Percentiles rank a stretch among this genome's conserved stretches.
These are phyloP conservation scores for Umbelopsis sp. DNA, from an alignment of 192 early-diverging fungal genomes.

Conservation along the genomic window DNA sequence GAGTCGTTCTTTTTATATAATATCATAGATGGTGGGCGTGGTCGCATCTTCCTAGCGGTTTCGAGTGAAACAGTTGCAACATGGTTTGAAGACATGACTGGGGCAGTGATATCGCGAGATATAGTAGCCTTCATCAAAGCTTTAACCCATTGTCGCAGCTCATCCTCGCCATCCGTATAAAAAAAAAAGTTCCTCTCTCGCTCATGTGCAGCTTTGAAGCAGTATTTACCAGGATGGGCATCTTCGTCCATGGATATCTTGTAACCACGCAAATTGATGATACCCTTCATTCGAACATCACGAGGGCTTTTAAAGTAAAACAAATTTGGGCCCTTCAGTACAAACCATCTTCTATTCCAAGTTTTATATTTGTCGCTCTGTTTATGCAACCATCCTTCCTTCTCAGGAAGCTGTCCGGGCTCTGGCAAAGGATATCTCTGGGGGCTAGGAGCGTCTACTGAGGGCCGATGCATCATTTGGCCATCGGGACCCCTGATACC, in stretches of 20 bases:
- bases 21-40: slow-evolving; percentile 55
- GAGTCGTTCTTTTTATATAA: slow-evolving; percentile 34
- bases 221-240: slow-evolving; percentile 60
- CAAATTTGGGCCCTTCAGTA: slow-evolving; percentile 58
- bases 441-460: slow-evolving; percentile 10
- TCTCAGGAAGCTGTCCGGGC: slow-evolving; percentile 45
- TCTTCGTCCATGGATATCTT: slow-evolving; percentile 64
- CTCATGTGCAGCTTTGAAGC: slow-evolving; percentile 65
- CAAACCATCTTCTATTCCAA: slow-evolving; percentile 67
- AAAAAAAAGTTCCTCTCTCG: slow-evolving; percentile 61
- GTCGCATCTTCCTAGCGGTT: slow-evolving; percentile 56
- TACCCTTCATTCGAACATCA: slow-evolving; percentile 55
- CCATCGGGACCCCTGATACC: background rate
- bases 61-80: slow-evolving; percentile 58
- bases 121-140: slow-evolving; percentile 69
- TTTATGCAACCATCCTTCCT: slow-evolving; percentile 64
- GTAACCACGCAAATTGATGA: slow-evolving; percentile 62
- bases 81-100: slow-evolving; percentile 63
- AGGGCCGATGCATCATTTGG: slow-evolving; percentile 17
- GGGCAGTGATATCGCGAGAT: slow-evolving; percentile 52
- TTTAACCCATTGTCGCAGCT: slow-evolving; percentile 59
- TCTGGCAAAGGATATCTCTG: slow-evolving; percentile 9
- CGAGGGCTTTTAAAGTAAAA: slow-evolving; percentile 61
- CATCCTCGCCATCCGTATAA: slow-evolving; percentile 55
- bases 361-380: slow-evolving; percentile 60